phyloP scores from a whole-genome alignment of 2,329 filamentous ascomycete genomes.

The Aspergillus pseudotamarii region DNA sequence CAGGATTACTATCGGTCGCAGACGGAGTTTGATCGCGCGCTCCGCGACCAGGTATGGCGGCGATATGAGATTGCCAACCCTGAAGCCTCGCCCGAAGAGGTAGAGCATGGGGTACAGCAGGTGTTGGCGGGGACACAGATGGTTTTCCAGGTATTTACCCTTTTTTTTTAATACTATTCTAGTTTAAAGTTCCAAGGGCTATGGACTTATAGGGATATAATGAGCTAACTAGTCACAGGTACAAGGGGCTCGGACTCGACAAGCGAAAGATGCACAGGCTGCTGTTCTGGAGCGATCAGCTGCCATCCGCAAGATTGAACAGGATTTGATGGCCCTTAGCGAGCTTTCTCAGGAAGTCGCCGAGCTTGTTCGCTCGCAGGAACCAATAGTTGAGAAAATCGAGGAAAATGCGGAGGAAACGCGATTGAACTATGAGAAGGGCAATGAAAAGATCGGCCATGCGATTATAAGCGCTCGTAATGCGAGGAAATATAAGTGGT shows the following conservation, averaged over 20 bases:
- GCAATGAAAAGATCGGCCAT: slow-evolving; percentile 1
- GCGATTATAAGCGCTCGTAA: slow-evolving; percentile 14
- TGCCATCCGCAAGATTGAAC: slow-evolving; percentile 18
- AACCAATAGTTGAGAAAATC: slow-evolving; percentile 7
- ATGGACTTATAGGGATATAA: background rate
- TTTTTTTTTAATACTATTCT: too few relatives aligned
- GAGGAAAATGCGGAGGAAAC: background rate
- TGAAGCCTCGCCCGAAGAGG: slow-evolving; percentile 10
- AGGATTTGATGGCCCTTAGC: slow-evolving; percentile 11
- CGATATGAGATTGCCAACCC: slow-evolving; percentile 16
- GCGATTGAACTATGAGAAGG: background rate
- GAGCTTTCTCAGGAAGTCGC: slow-evolving; percentile 15
- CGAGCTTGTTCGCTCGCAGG: slow-evolving; percentile 13
- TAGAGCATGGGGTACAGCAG: slow-evolving; percentile 12
- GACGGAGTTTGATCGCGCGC: slow-evolving; percentile 3
- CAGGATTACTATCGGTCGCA: background rate
- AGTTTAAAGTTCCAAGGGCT: background rate
- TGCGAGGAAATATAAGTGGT: slow-evolving; percentile 20
- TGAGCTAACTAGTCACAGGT: slow-evolving; percentile 9
- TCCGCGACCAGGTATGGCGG: slow-evolving; percentile 15
- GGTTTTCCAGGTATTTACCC: background rate
- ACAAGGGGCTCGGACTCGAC: slow-evolving; percentile 11
- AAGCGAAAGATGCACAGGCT: slow-evolving; percentile 13
- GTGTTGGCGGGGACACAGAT: background rate
- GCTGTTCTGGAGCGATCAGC: slow-evolving; percentile 17